A percentile compares a stretch with the other conserved stretches of the same genome.
Evolutionary conservation across 1,284 basidiomycete species (phyloP).

Genomic region (Leccinum ponderosum): DNA sequence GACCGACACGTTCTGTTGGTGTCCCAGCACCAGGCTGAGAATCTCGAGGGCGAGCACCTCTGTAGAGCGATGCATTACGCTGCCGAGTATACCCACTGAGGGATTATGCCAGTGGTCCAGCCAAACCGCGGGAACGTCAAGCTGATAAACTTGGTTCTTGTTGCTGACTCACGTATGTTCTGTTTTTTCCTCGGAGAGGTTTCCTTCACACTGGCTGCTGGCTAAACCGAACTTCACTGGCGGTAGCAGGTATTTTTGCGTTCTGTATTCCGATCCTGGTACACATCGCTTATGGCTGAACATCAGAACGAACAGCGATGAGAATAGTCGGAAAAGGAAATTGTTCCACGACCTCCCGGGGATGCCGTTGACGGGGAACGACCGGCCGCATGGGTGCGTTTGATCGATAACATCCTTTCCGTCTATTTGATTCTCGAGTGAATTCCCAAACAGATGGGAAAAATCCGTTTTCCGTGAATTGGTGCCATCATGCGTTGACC

Average conservation of each 20-base stretch:
- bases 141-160: slow-evolving; percentile 8
- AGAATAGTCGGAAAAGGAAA: slow-evolving; percentile 1
- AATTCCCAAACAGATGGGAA: slow-evolving; percentile 34
- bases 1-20: slow-evolving; percentile 1
- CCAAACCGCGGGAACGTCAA: slow-evolving; percentile 30
- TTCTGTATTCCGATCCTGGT: not conserved
- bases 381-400: slow-evolving; percentile 7
- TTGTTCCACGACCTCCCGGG: slow-evolving; percentile 16
- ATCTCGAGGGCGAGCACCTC: slow-evolving; percentile 5
- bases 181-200: slow-evolving; percentile 9
- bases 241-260: slow-evolving; percentile 16
- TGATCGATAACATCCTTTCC: slow-evolving; percentile 6
- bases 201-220: slow-evolving; percentile 1
- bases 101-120: slow-evolving; percentile 6
- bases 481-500: slow-evolving; percentile 48
- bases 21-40: slow-evolving; percentile 8
- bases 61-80: slow-evolving; percentile 10
- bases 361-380: slow-evolving; percentile 13
- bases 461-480: slow-evolving; percentile 39
- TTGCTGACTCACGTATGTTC: slow-evolving; percentile 1
- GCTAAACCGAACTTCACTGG: slow-evolving; percentile 16
- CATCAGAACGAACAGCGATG: slow-evolving; percentile 5
- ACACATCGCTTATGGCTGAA: not conserved
- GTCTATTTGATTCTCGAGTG: not conserved
- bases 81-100: slow-evolving; percentile 1